These are phyloP conservation scores for Thamnidium elegans DNA, from an alignment of 192 early-diverging fungal species.

Conservation along the genomic window DNA sequence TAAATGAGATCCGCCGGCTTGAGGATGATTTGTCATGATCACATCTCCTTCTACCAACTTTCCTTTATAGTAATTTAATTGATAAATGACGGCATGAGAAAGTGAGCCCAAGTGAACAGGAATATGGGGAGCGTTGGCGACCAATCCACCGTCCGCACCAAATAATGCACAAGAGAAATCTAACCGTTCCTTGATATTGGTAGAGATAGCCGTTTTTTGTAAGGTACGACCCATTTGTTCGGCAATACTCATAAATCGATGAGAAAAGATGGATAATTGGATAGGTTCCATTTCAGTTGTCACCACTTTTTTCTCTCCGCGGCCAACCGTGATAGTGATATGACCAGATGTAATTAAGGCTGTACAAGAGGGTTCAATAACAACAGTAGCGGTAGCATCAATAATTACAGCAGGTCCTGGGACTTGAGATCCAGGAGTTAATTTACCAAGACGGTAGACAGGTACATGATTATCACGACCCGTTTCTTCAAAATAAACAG, in stretches of 20 bases:
- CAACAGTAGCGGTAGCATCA: conserved; percentile 83
- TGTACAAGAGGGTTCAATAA: conserved; percentile 78
- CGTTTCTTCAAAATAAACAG: conserved; percentile 72
- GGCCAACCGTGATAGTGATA: conserved; percentile 55
- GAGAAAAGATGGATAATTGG: conserved; percentile 85
- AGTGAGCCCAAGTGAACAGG: conserved; percentile 93
- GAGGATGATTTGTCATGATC: conserved; percentile 92
- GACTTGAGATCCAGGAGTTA: conserved; percentile 67
- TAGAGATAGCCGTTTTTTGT: conserved; percentile 91
- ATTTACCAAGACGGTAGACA: conserved; percentile 62
- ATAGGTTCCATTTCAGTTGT: conserved; percentile 80
- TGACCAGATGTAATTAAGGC: conserved; percentile 73
- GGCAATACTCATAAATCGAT: conserved; percentile 97
- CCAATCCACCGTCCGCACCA: conserved; percentile 80
- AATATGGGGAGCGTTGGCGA: conserved; percentile 86
- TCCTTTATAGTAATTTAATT: conserved; percentile 71
- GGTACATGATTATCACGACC: conserved; percentile 67
- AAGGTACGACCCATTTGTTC: conserved; percentile 96
- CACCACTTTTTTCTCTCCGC: conserved; percentile 36
- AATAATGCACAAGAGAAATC: conserved; percentile 98
- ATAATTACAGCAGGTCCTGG: conserved; percentile 88
- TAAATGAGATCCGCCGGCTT: conserved; percentile 91
- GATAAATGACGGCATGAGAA: conserved; percentile 91
- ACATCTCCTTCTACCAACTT: conserved; percentile 88
- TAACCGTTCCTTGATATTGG: conserved; percentile 97